Base-by-base conservation (phyloP, 257 asterid genomes). In the Salvia rosmarinus region DNA sequence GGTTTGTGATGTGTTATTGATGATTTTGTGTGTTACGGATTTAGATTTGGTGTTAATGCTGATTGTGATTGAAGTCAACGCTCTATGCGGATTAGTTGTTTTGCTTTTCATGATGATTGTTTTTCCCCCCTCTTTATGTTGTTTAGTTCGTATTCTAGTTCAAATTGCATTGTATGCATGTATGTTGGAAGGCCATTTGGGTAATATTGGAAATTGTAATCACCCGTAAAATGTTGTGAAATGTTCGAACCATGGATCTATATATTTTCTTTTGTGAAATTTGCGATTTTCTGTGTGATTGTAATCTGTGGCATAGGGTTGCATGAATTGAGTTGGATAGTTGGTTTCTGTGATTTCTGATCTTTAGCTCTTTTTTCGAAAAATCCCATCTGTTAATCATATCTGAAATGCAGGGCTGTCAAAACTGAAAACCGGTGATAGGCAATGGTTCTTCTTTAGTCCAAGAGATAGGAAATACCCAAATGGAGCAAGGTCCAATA, bases 361-460 rank as follows among this genome's bases (percentile, higher is more conserved):
- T 51, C 52, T 23, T 67, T 40, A 9, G 7, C 49, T 39, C n/a
- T 7, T 1, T 51, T 64, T 6, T 39, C 4, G 5, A 11, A 32
- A 4, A 39, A 37, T n/a, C 14, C 68, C 16, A 1, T 16, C 23
- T 64, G 39, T 46, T 66, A 13, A 32, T 14, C 23, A 10, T 58
- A 57, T 79, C 13, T 72, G 57, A 51, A 77, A 67, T 86, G 84
- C 90, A 95, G 99, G 85, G 64, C 59, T 89, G 67, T 88, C 98
- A 6, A 91, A 84, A 77, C 72, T 91, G 74, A 88, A 85, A 78
- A 85, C 96, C 19, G 98, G 99, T 5, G 98, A 95, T 68, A 81
- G 98, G 67, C 96, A 84, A 28, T 95, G 99, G 99, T 91, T 88
- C 86, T 95, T 95, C 82, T 95, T 85, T 13, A 88, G 93, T 64